phyloP scores from a whole-genome alignment of 140 eudicot genomes.

The Flaveria floridana region DNA sequence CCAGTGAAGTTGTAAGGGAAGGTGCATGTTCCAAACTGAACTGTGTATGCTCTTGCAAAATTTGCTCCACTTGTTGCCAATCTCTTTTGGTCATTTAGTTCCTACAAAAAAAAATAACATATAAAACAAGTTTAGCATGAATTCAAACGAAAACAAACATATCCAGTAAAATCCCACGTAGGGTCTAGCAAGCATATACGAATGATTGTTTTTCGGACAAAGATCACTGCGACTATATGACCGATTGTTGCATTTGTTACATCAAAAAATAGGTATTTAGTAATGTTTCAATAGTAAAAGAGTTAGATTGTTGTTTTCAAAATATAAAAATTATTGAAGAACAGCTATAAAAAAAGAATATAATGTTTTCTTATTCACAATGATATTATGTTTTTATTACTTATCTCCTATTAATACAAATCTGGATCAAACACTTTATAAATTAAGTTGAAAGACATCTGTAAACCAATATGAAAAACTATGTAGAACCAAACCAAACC shows the following conservation, averaged over 20 bases:
- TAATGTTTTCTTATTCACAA: neutral
- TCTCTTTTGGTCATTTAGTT: slow-evolving; percentile 91
- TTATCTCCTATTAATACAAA: too few species aligned
- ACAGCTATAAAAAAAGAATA: too few species aligned
- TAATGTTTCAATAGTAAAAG: neutral
- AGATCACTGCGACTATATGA: too few species aligned
- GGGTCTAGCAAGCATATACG: neutral
- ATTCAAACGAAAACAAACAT: neutral
- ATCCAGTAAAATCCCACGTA: neutral
- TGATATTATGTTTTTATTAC: neutral
- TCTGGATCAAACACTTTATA: too few species aligned
- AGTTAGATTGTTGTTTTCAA: too few species aligned
- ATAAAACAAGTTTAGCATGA: neutral
- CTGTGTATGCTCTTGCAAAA: slow-evolving; percentile 88
- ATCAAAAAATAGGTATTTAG: neutral
- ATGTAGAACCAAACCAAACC: neutral
- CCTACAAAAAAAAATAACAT: slow-evolving; percentile 36
- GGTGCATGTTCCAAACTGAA: slow-evolving; percentile 89
- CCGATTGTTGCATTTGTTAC: neutral
- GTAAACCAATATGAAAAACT: neutral
- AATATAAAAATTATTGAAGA: too few species aligned
- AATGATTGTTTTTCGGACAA: neutral
- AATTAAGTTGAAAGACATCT: neutral
- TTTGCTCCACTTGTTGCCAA: slow-evolving; percentile 97
- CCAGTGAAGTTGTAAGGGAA: slow-evolving; percentile 99